Percentiles rank a stretch among this genome's conserved stretches.
Conservation (phyloP, 2,329 filamentous ascomycete species). For the Thielaviopsis musarum region DNA sequence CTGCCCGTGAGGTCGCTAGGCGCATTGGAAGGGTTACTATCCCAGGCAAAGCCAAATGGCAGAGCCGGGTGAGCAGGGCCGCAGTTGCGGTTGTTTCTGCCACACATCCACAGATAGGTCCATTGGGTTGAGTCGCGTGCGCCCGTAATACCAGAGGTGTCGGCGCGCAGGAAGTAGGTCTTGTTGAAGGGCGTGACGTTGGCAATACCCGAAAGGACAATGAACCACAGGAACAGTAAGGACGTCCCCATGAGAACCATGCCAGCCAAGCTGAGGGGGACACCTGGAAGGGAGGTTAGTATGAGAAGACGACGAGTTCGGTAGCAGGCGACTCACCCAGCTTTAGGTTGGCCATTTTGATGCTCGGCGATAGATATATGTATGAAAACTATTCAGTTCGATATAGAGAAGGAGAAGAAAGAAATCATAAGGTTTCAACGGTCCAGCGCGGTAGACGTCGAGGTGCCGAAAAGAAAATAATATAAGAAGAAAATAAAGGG, state of each 20-base stretch:
- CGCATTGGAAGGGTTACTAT: conserved; percentile 26
- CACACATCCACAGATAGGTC: conserved; percentile 82
- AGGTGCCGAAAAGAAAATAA: neutral
- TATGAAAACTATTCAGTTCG: too few relatives aligned
- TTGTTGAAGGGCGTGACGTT: conserved; percentile 41
- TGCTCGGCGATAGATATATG: neutral
- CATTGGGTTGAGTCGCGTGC: conserved; percentile 57
- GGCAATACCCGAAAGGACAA: conserved; percentile 39
- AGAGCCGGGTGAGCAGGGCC: conserved; percentile 42
- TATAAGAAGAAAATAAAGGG: neutral
- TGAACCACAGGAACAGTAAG: conserved; percentile 39
- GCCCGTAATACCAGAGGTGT: conserved; percentile 55
- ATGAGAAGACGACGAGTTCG: neutral
- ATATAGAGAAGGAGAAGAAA: too few relatives aligned
- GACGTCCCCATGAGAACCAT: conserved; percentile 33
- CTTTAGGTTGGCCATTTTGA: neutral
- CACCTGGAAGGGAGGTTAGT: neutral
- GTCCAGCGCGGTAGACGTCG: neutral
- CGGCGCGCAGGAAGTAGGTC: conserved; percentile 74
- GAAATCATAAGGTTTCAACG: neutral
- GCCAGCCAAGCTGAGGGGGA: conserved; percentile 9
- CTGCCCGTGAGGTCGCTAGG: conserved; percentile 31
- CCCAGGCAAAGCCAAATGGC: conserved; percentile 57
- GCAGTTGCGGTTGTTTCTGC: conserved; percentile 47
- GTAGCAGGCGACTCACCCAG: neutral